A percentile compares a stretch with the other conserved stretches of the same genome.
phyloP scores from a whole-genome alignment of 331 rosid genomes.

The Pyrus hybrid region DNA sequence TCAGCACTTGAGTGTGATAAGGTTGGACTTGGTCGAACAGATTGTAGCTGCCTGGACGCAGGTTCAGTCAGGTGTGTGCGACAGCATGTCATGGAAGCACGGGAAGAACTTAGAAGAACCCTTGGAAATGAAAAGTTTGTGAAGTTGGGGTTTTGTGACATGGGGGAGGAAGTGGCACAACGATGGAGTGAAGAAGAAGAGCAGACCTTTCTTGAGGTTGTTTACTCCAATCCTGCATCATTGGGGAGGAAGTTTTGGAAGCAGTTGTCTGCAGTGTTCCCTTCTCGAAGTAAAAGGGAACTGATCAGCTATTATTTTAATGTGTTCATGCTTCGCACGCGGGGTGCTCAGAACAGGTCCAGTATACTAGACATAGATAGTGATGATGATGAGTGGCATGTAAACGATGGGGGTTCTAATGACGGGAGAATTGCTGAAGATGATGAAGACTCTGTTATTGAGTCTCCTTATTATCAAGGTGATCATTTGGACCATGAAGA shows the following conservation, averaged over 20 bases:
- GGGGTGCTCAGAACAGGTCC: constrained; percentile 44
- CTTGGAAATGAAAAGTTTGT: constrained; percentile 40
- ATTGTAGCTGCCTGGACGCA: constrained; percentile 33
- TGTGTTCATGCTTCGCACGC: constrained; percentile 44
- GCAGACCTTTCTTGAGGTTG: constrained; percentile 34
- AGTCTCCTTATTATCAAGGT: constrained; percentile 32
- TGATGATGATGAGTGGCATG: constrained; percentile 56
- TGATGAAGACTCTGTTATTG: constrained; percentile 43
- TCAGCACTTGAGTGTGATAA: neutral
- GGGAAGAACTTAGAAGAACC: constrained; percentile 25
- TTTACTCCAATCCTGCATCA: constrained; percentile 38
- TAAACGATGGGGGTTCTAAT: constrained; percentile 12
- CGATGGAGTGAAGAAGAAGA: constrained; percentile 56
- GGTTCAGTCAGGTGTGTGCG: constrained; percentile 41
- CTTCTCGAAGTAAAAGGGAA: constrained; percentile 34
- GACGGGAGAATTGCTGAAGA: constrained; percentile 22
- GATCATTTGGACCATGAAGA: constrained; percentile 5
- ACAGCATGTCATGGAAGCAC: constrained; percentile 37
- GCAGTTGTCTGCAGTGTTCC: constrained; percentile 33
- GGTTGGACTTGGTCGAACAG: constrained; percentile 22
- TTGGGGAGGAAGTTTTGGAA: constrained; percentile 47
- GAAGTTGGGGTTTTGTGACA: constrained; percentile 42
- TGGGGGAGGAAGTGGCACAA: constrained; percentile 45
- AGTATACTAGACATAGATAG: constrained; percentile 37
- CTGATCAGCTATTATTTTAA: constrained; percentile 49